Base-by-base conservation (phyloP, 352 stramenopile genomes). In the Globisporangium mamillatum region DNA sequence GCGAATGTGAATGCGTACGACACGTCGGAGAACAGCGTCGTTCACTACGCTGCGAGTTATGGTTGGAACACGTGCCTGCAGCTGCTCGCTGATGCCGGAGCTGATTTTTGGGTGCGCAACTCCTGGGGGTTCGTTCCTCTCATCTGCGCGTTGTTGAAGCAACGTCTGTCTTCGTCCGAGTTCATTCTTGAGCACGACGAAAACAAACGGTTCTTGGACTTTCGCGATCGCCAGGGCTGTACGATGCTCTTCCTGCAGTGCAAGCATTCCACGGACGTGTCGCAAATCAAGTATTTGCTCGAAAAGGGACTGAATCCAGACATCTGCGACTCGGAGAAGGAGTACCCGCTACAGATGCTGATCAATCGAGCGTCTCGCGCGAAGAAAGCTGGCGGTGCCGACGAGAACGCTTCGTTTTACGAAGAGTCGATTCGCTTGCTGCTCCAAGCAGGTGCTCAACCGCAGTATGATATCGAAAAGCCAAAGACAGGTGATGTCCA, bases 201-300 rank as follows among this genome's bases (percentile, higher is more conserved):
- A 3, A 72, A 89, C 24, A 76, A 86, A 34, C 73, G 76, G 27
- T 90, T 87, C 32, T 63, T 94, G 38, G 80, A 94, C 48, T 94
- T 92, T 52, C 84, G 81, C 53, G 86, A 94, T 52, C 81, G 84
- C 0, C 73, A 91, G 20, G 86, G 86, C 2, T 86, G 84, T 14
- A 92, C 86, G 32, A 94, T 94, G 86, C 69, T 94, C 4, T 92
- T 89, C 56, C 63, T 92, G n/a, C 86, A 94, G 68, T 92, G 84
- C 41, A 78, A 82, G n/a, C 82, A 92, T 63, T 89, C 86, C 9
- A 82, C 73, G 44, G 87, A 77, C 55, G 48, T 87, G 4, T 75
- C 75, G 0, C 79, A 94, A 53, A 78, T 94, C 54, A 73, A 86
- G 50, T 94, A 92, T 58, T 56, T 94, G 29, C 70, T 92, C 6